A percentile compares a stretch with the other conserved stretches of the same genome.
phyloP scores from a whole-genome alignment of 495 filamentous ascomycete species.

The Daldinia caldariorum region DNA sequence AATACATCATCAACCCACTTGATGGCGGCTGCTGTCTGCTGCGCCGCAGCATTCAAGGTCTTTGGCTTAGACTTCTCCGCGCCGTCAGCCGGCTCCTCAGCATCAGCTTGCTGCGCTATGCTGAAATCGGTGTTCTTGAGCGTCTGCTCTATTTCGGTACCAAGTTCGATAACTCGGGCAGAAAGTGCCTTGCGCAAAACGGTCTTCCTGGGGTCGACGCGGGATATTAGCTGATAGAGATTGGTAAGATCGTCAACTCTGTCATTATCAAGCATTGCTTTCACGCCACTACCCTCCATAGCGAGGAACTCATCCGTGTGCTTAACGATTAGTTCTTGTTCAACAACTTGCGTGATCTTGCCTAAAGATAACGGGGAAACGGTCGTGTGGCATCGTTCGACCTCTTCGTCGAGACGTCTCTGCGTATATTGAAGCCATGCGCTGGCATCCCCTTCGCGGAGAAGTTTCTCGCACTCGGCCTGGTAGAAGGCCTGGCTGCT shows the following conservation, averaged over 20 bases:
- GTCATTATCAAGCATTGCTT: constrained; percentile 92
- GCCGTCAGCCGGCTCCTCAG: constrained; percentile 60
- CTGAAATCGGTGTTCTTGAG: constrained; percentile 63
- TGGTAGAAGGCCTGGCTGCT: constrained; percentile 79
- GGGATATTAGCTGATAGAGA: constrained; percentile 78
- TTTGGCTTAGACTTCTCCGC: constrained; percentile 57
- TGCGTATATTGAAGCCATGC: constrained; percentile 83
- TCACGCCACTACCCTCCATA: constrained; percentile 84
- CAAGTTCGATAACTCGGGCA: constrained; percentile 79
- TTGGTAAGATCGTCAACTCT: constrained; percentile 76
- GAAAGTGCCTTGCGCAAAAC: constrained; percentile 76
- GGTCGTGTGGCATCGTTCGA: constrained; percentile 80
- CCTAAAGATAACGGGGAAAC: constrained; percentile 72
- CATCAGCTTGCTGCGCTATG: constrained; percentile 53
- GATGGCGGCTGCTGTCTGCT: constrained; percentile 80
- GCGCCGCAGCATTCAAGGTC: constrained; percentile 56
- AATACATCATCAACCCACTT: constrained; percentile 96
- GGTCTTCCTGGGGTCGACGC: constrained; percentile 79
- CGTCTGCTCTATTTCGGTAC: constrained; percentile 79
- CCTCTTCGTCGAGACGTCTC: constrained; percentile 80
- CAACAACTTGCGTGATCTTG: constrained; percentile 82
- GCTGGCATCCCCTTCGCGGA: constrained; percentile 81
- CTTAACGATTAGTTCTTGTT: constrained; percentile 77
- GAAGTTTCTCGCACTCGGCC: constrained; percentile 73
- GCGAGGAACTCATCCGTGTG: constrained; percentile 84